Evolutionary conservation across 2,329 filamentous ascomycete species (phyloP).

Genomic region (Lanzia echinophila): DNA sequence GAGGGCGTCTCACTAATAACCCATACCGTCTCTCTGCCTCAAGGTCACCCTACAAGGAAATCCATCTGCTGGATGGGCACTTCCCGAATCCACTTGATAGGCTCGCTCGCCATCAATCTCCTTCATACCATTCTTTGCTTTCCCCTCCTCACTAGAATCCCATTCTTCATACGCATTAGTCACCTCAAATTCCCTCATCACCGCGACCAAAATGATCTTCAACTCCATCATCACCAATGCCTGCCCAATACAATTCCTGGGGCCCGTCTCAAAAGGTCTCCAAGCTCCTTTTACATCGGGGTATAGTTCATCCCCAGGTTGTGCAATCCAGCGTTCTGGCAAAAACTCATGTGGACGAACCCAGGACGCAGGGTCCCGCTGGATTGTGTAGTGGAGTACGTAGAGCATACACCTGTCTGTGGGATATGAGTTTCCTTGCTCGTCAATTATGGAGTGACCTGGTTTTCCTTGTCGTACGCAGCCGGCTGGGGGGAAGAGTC

Average conservation of each 20-base stretch:
- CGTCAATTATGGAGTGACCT: conserved; percentile 3
- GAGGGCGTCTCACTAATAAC: no score
- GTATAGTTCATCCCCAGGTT: conserved; percentile 32
- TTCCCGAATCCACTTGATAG: conserved; percentile 17
- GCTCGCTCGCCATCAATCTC: conserved; percentile 11
- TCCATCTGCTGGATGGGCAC: conserved; percentile 6
- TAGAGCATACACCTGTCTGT: conserved; percentile 15
- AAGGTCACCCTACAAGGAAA: conserved; percentile 6
- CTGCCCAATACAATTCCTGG: conserved; percentile 51
- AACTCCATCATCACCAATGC: conserved; percentile 44
- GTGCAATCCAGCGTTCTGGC: conserved; percentile 41
- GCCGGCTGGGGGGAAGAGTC: conserved; percentile 19
- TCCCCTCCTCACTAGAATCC: conserved; percentile 5
- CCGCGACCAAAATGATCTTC: conserved; percentile 40
- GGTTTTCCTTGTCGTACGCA: not conserved
- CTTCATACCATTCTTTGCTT: not conserved
- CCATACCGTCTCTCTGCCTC: no score
- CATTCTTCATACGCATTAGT: conserved; percentile 30
- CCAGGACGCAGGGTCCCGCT: conserved; percentile 37
- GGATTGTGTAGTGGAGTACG: conserved; percentile 20
- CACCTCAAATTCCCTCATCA: conserved; percentile 43
- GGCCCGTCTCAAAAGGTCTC: conserved; percentile 49
- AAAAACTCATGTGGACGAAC: conserved; percentile 39
- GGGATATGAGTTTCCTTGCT: conserved; percentile 13
- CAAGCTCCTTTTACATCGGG: conserved; percentile 36